These are phyloP conservation scores for Narthecium ossifragum DNA, from an alignment of 106 monocot species.

Conservation along the genomic window DNA sequence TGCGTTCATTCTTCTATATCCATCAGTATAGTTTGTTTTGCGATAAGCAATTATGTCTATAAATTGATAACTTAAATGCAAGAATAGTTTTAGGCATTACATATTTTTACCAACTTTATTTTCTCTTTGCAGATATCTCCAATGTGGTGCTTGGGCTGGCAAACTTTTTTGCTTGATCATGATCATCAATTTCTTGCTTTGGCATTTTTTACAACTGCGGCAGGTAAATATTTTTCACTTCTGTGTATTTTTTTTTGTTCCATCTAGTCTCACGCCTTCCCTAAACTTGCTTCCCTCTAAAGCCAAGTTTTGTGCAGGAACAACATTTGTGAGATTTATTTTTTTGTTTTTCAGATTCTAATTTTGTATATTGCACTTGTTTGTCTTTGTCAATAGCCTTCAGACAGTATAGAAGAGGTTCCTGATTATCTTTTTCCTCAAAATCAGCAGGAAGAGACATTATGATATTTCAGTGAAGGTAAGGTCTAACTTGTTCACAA, in stretches of 20 bases:
- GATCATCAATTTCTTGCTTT: conserved; percentile 75
- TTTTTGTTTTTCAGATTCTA: not conserved
- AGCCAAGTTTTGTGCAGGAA: not conserved
- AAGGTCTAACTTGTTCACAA: too few species aligned
- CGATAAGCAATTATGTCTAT: not conserved
- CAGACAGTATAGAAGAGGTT: conserved; percentile 26
- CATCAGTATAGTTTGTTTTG: not conserved
- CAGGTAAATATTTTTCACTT: conserved; percentile 36
- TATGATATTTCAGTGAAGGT: conserved; percentile 1
- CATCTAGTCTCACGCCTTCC: not conserved
- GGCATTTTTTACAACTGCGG: conserved; percentile 55
- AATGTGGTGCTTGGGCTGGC: conserved; percentile 88
- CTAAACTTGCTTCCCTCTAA: not conserved
- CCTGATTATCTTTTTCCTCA: conserved; percentile 15
- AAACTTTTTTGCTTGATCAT: conserved; percentile 90
- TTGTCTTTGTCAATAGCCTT: conserved; percentile 12
- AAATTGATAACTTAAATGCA: not conserved
- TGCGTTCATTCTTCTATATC: too few species aligned
- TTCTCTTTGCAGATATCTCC: conserved; percentile 55
- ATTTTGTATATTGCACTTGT: not conserved
- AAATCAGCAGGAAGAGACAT: not conserved
- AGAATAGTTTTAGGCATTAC: not conserved
- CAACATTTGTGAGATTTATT: not conserved
- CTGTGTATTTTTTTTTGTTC: not conserved
- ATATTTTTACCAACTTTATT: not conserved